Conservation (phyloP, 2,329 filamentous ascomycete species). For the Colletotrichum sp. region DNA sequence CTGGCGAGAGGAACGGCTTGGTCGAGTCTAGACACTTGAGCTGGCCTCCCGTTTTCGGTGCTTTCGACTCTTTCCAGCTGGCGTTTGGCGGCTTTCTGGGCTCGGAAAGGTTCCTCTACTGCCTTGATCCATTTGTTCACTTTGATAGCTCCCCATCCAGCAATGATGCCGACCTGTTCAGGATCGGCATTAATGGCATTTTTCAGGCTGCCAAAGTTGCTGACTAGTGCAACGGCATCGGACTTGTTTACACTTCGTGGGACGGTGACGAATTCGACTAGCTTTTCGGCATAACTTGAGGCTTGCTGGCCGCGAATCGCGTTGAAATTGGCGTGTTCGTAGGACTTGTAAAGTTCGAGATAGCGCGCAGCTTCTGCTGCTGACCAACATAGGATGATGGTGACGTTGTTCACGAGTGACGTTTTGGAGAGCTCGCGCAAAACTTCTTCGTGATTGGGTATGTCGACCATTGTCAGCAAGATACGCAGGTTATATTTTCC, state of each 20-base stretch:
- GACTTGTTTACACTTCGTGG: slow-evolving; percentile 93
- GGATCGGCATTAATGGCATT: slow-evolving; percentile 87
- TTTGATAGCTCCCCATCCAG: slow-evolving; percentile 95
- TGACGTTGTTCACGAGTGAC: slow-evolving; percentile 89
- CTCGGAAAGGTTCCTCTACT: slow-evolving; percentile 84
- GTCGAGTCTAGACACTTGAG: slow-evolving; percentile 35
- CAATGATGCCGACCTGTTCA: slow-evolving; percentile 84
- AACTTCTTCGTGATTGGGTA: slow-evolving; percentile 89
- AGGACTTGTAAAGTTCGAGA: slow-evolving; percentile 92
- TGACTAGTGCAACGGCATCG: slow-evolving; percentile 88
- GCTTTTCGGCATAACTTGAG: slow-evolving; percentile 81
- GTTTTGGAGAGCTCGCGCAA: slow-evolving; percentile 92
- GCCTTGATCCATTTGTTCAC: slow-evolving; percentile 84
- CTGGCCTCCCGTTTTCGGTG: slow-evolving; percentile 28
- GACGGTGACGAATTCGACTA: slow-evolving; percentile 92
- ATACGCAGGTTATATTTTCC: slow-evolving; percentile 88
- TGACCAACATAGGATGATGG: slow-evolving; percentile 91
- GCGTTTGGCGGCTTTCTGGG: slow-evolving; percentile 70
- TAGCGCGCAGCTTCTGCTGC: slow-evolving; percentile 93
- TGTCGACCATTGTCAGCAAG: slow-evolving; percentile 90
- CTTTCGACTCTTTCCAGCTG: slow-evolving; percentile 25
- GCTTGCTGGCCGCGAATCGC: slow-evolving; percentile 88
- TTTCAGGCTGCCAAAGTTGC: slow-evolving; percentile 87
- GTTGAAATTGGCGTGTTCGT: slow-evolving; percentile 81
- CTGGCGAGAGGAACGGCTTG: slow-evolving; percentile 44